Percentiles rank a stretch among this genome's conserved stretches.
phyloP scores from a whole-genome alignment of 495 filamentous ascomycete species.

The Neurospora sp. region DNA sequence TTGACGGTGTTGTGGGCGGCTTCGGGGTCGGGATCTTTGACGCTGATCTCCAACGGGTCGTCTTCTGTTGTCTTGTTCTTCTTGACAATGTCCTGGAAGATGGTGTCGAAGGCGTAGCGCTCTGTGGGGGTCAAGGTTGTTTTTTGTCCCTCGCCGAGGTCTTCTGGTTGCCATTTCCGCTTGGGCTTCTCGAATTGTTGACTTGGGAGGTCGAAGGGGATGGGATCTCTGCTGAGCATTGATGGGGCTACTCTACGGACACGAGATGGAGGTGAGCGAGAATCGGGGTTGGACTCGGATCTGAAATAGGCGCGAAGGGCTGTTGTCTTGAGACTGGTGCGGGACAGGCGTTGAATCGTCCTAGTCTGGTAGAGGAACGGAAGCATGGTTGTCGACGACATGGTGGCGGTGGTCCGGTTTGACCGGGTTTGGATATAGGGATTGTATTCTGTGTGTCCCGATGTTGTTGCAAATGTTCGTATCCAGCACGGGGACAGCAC shows the following conservation, averaged over 20 bases:
- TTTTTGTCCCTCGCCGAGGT: constrained; percentile 6
- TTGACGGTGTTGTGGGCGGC: constrained; percentile 11
- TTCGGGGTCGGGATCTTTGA: background rate
- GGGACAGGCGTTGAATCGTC: constrained; percentile 38
- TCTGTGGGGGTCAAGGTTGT: constrained; percentile 50
- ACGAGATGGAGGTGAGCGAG: background rate
- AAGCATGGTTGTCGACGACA: constrained; percentile 30
- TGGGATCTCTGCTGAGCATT: constrained; percentile 13
- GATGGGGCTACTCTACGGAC: background rate
- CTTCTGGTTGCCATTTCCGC: constrained; percentile 1
- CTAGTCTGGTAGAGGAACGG: constrained; percentile 67
- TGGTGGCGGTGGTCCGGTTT: constrained; percentile 2
- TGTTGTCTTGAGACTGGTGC: constrained; percentile 4
- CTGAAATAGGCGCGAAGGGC: constrained; percentile 12
- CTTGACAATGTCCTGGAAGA: constrained; percentile 43
- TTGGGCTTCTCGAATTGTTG: constrained; percentile 5
- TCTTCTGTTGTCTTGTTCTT: background rate
- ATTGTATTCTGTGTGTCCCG: background rate
- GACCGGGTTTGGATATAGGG: background rate
- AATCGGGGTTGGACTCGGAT: background rate
- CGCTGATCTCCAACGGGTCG: background rate
- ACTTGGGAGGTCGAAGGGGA: constrained; percentile 27
- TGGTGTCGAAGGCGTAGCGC: constrained; percentile 43
- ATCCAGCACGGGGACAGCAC: background rate
- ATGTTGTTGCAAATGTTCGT: background rate